Conservation (phyloP, 2,329 filamentous ascomycete genomes). For the Colletotrichum magnum region DNA sequence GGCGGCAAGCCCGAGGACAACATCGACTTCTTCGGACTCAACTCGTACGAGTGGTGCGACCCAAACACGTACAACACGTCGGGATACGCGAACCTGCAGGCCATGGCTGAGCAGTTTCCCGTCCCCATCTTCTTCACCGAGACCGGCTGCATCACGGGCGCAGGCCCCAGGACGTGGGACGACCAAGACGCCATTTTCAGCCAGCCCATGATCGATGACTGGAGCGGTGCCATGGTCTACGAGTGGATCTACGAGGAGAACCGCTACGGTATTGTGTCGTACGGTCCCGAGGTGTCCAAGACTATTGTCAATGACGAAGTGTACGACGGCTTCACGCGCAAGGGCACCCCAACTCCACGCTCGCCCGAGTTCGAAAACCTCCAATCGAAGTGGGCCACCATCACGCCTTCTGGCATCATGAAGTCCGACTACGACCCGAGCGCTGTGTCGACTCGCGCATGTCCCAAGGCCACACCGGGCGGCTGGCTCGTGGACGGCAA, state of each 20-base stretch:
- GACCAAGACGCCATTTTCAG: conserved; percentile 86
- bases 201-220: conserved; percentile 76
- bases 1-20: conserved; percentile 77
- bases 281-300: conserved; percentile 72
- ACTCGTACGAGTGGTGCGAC: conserved; percentile 88
- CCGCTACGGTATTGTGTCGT: conserved; percentile 84
- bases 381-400: conserved; percentile 80
- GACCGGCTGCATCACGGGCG: conserved; percentile 81
- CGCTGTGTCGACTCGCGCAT: conserved; percentile 74
- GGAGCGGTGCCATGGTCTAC: conserved; percentile 87
- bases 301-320: conserved; percentile 68
- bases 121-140: conserved; percentile 94
- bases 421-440: conserved; percentile 75
- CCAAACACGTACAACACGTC: conserved; percentile 69
- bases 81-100: conserved; percentile 79
- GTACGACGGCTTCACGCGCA: conserved; percentile 76
- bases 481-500: conserved; percentile 82
- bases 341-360: conserved; percentile 81
- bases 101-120: conserved; percentile 77
- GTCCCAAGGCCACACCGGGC: conserved; percentile 77
- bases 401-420: conserved; percentile 78
- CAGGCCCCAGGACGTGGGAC: conserved; percentile 72
- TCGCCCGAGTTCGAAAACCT: conserved; percentile 85
- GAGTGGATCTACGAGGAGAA: conserved; percentile 92
- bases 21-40: conserved; percentile 87